Evolutionary conservation across 768 basidiomycete genomes (phyloP), one percentile per base, ranked within the genome.

Genomic region (Boletus patriciae): DNA sequence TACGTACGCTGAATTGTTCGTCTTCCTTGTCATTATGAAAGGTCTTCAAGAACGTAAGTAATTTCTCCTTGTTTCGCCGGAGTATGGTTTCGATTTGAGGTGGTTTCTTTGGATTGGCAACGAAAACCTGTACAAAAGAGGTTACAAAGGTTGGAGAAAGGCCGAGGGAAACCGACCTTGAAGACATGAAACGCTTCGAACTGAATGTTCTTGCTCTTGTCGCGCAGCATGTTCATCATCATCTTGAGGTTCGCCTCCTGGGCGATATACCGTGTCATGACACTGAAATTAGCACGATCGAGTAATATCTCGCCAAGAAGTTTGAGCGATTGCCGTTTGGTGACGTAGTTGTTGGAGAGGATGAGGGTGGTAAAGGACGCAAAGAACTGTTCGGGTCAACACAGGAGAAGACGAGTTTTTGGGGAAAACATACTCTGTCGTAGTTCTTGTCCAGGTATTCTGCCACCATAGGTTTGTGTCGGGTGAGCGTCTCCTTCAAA

Each of bases 161-260:
- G 19, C 16, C 25, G 21, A 29, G 29, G n/a, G 16, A 3, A 21
- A 66, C 82, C n/a, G 52, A 94, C 96, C 85, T 98, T 99, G 84
- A 99, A 99, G 38, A 99, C 97, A 67, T 99, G 97, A 76, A 99
- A 99, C 3, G 97, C 96, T 72, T 99, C 97, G 55, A 98, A 99
- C 73, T 99, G 97, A 45, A 99, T 98, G 73, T 99, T 99, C 81
- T 94, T 92, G 82, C 95, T 98, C 83, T 95, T 97, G 72, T 98
- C 94, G 59, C 95, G 83, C 54, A 99, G 78, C 54, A 98, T 82
- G 73, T 98, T 98, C 97, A 99, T 99, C 93, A 99, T 97, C 88
- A 96, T 92, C 87, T 98, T 98, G 61, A 99, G 81, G 71, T 98
- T 99, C 29, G 87, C 88, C 69, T 98, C 97, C 66, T 87, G 88